Evolutionary conservation across 1,139 yeast species (phyloP).

Genomic region (Geotrichum citri-aurantii): DNA sequence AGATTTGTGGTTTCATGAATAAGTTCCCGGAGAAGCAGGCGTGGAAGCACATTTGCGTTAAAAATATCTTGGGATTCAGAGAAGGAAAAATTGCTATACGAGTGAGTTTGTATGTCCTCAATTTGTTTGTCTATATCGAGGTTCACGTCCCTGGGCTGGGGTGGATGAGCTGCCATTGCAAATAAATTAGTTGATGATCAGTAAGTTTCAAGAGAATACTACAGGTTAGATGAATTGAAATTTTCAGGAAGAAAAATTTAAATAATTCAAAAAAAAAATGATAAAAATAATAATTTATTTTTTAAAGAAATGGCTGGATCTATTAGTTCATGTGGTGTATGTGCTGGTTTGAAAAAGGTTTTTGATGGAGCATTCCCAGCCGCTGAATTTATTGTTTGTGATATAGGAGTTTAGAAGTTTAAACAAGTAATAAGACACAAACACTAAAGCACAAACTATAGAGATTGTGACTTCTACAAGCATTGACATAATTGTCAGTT

Average conservation of each 20-base stretch:
- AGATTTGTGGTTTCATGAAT: slow-evolving; percentile 2
- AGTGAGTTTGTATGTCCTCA: not conserved
- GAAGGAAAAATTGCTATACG: slow-evolving; percentile 9
- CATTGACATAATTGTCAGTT: too few relatives aligned
- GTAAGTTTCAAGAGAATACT: not conserved
- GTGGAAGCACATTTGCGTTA: slow-evolving; percentile 8
- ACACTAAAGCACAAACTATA: too few relatives aligned
- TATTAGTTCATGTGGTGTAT: not conserved
- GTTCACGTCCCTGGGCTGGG: not conserved
- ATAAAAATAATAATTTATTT: not conserved
- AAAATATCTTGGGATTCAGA: slow-evolving; percentile 9
- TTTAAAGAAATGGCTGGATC: not conserved
- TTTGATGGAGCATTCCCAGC: not conserved
- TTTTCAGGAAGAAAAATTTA: not conserved
- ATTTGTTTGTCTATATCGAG: not conserved
- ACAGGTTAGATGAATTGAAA: not conserved
- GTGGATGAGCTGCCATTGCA: not conserved
- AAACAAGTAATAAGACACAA: not conserved
- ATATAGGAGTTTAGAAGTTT: not conserved
- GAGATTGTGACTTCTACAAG: not conserved
- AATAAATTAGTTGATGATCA: not conserved
- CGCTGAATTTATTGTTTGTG: not conserved
- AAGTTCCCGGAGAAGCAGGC: slow-evolving; percentile 4
- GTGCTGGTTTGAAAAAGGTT: not conserved
- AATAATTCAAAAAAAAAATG: not conserved